Evolutionary conservation across 257 asterid species (phyloP).

Genomic region (Nicotiana otophora): DNA sequence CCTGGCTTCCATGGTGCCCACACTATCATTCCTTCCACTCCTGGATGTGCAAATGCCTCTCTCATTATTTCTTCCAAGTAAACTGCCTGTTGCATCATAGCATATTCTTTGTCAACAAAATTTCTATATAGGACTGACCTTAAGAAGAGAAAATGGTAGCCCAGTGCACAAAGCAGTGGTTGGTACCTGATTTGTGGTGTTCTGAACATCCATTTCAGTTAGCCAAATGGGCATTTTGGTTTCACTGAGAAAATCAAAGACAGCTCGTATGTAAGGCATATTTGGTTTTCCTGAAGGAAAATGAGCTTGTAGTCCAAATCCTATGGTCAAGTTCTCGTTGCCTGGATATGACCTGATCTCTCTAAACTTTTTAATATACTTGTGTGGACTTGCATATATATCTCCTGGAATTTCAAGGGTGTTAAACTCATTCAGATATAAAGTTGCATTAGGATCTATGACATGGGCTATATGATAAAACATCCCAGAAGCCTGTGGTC

Average conservation of each 20-base stretch:
- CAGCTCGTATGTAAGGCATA: slow-evolving; percentile 5
- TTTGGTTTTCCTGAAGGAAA: neutral
- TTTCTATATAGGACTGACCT: neutral
- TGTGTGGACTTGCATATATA: slow-evolving; percentile 28
- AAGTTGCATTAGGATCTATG: slow-evolving; percentile 31
- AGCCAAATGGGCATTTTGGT: slow-evolving; percentile 39
- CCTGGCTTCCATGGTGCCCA: slow-evolving; percentile 44
- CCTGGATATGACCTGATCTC: slow-evolving; percentile 34
- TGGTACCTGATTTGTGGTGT: slow-evolving; percentile 17
- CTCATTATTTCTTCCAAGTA: slow-evolving; percentile 44
- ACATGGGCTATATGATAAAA: slow-evolving; percentile 27
- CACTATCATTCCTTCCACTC: slow-evolving; percentile 40
- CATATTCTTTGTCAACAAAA: neutral
- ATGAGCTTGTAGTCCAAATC: slow-evolving; percentile 66
- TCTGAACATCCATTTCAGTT: slow-evolving; percentile 28
- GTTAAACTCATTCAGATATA: slow-evolving; percentile 60
- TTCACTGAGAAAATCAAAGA: slow-evolving; percentile 9
- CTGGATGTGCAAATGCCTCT: slow-evolving; percentile 52
- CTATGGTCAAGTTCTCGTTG: slow-evolving; percentile 39
- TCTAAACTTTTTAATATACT: slow-evolving; percentile 35
- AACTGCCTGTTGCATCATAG: slow-evolving; percentile 24
- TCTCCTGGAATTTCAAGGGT: slow-evolving; percentile 49
- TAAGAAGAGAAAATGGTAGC: neutral
- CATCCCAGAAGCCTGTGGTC: slow-evolving; percentile 14
- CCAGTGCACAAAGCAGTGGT: too few relatives aligned